These are phyloP conservation scores for Mycena albidolilacea DNA, from an alignment of 768 basidiomycete genomes.

Conservation along the genomic window DNA sequence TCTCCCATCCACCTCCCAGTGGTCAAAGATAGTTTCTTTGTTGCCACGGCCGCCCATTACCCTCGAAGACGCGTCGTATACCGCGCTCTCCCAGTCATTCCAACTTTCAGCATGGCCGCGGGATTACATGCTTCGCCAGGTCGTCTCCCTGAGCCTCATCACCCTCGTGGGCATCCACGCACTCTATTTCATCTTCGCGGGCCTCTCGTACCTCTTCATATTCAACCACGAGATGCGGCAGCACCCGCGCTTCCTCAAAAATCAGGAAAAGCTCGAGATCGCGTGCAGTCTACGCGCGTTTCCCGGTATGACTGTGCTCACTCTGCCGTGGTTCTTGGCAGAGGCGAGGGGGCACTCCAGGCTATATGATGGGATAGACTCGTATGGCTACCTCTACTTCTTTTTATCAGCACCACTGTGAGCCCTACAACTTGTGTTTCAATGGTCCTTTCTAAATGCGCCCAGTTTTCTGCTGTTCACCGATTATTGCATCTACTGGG, in stretches of 20 bases:
- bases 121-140: conserved; percentile 84
- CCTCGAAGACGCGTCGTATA: conserved; percentile 50
- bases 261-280: conserved; percentile 91
- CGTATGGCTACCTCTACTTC: conserved; percentile 86
- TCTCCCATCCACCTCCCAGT: conserved; percentile 53
- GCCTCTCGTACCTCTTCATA: conserved; percentile 84
- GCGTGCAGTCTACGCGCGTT: conserved; percentile 80
- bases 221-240: conserved; percentile 97
- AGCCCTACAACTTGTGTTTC: conserved; percentile 45
- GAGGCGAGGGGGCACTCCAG: conserved; percentile 90
- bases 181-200: conserved; percentile 93
- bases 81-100: conserved; percentile 46
- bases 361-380: conserved; percentile 83
- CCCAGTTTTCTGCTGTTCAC: conserved; percentile 86
- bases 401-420: conserved; percentile 79
- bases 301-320: conserved; percentile 86
- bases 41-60: conserved; percentile 72
- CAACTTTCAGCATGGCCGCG: conserved; percentile 86
- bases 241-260: conserved; percentile 93
- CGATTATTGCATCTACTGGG: conserved; percentile 96
- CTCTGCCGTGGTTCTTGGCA: conserved; percentile 93
- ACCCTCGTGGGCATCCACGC: conserved; percentile 87
- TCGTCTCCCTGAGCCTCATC: conserved; percentile 77
- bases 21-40: conserved; percentile 68
- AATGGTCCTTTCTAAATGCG: conserved; percentile 20